phyloP scores from a whole-genome alignment of 1,139 yeast genomes.

The Hemisphaericaspora xylofermentans region DNA sequence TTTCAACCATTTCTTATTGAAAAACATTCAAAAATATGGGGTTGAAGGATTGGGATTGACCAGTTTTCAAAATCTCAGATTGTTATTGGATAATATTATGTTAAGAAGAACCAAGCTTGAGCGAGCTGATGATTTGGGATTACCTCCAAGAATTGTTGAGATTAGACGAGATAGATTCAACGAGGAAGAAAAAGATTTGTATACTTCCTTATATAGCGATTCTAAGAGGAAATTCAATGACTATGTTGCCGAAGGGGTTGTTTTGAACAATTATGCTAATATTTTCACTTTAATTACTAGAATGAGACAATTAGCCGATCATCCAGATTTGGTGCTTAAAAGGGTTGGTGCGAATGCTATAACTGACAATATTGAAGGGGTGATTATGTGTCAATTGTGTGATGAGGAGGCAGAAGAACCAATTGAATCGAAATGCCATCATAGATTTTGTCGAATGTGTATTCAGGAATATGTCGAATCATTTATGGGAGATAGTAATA shows the following conservation, averaged over 20 bases:
- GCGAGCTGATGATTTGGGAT: slow-evolving; percentile 93
- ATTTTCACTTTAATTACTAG: slow-evolving; percentile 93
- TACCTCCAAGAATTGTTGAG: slow-evolving; percentile 92
- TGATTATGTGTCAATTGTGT: slow-evolving; percentile 85
- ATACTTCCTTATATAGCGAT: slow-evolving; percentile 83
- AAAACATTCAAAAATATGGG: slow-evolving; percentile 85
- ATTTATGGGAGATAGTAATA: slow-evolving; percentile 58
- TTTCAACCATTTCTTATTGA: slow-evolving; percentile 91
- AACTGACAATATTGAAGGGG: slow-evolving; percentile 46
- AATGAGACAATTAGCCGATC: slow-evolving; percentile 97
- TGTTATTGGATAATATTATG: slow-evolving; percentile 76
- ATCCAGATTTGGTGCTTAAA: slow-evolving; percentile 90
- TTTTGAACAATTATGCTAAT: slow-evolving; percentile 91
- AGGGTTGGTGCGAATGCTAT: slow-evolving; percentile 50
- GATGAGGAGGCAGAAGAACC: slow-evolving; percentile 99
- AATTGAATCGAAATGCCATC: slow-evolving; percentile 90
- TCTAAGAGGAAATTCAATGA: slow-evolving; percentile 81
- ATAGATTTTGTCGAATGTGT: slow-evolving; percentile 88
- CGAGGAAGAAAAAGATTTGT: slow-evolving; percentile 91
- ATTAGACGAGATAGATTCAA: slow-evolving; percentile 83
- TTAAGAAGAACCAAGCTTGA: slow-evolving; percentile 91
- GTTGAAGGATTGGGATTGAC: slow-evolving; percentile 75
- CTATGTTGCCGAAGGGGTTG: slow-evolving; percentile 93
- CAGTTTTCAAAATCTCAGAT: slow-evolving; percentile 75
- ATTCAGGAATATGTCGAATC: slow-evolving; percentile 86